A percentile compares a stretch with the other conserved stretches of the same genome.
phyloP scores from a whole-genome alignment of 2,329 filamentous ascomycete species.

The Fusarium pilosicola region DNA sequence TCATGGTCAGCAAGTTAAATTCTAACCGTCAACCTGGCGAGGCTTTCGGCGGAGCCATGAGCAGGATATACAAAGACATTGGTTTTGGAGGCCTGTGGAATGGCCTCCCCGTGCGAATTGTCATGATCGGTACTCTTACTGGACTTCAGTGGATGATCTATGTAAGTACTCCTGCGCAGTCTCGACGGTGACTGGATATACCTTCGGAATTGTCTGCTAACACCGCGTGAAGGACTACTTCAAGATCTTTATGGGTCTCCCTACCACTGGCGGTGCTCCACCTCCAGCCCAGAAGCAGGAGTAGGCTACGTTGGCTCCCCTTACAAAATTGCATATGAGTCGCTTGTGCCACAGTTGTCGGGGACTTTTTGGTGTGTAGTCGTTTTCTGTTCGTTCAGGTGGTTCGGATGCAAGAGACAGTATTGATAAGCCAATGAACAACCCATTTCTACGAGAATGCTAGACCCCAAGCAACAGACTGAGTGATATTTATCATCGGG shows the following conservation, averaged over 20 bases:
- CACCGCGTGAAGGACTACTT: constrained; percentile 72
- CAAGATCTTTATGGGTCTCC: constrained; percentile 90
- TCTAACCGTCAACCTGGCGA: constrained; percentile 80
- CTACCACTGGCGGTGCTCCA: constrained; percentile 79
- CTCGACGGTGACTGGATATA: background rate
- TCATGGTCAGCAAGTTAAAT: constrained; percentile 95
- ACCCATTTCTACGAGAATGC: constrained; percentile 8
- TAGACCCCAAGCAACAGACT: background rate
- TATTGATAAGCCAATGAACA: constrained; percentile 1
- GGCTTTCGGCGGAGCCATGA: constrained; percentile 78
- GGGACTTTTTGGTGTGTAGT: background rate
- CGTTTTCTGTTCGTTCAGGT: background rate
- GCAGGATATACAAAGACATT: constrained; percentile 86
- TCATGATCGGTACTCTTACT: constrained; percentile 87
- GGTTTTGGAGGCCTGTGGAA: constrained; percentile 93
- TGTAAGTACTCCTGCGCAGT: constrained; percentile 55
- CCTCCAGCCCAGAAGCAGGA: constrained; percentile 62
- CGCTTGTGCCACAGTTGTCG: background rate
- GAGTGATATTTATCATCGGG: background rate
- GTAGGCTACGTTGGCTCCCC: background rate
- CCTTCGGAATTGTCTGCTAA: background rate
- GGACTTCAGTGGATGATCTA: constrained; percentile 96
- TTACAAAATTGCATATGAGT: background rate
- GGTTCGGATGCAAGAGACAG: background rate
- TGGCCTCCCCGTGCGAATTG: constrained; percentile 82